Evolutionary conservation across 345 rosid genomes (phyloP).

Genomic region (Eucalyptus globulus): DNA sequence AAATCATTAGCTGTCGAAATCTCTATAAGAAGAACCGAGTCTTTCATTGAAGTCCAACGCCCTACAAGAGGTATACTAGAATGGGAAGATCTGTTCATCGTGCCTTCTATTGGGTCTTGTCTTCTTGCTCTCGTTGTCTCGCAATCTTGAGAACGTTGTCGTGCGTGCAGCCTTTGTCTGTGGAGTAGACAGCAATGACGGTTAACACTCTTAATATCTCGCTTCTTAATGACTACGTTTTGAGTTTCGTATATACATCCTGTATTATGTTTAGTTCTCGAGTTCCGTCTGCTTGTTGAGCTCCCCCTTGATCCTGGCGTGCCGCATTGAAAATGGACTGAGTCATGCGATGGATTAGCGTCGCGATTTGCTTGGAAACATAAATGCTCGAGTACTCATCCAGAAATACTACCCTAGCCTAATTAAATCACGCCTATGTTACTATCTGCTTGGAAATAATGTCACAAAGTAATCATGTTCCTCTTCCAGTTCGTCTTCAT

Average conservation of each 20-base stretch:
- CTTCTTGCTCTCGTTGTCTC: background rate
- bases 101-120: background rate
- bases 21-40: background rate
- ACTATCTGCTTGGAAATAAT: background rate
- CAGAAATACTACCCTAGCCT: background rate
- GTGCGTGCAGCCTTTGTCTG: background rate
- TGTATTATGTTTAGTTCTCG: background rate
- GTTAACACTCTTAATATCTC: background rate
- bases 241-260: background rate
- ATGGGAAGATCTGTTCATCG: background rate
- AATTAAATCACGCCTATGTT: background rate
- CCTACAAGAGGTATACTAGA: background rate
- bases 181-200: background rate
- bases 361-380: background rate
- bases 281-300: background rate
- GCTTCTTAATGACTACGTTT: background rate
- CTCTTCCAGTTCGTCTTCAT: background rate
- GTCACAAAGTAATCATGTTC: background rate
- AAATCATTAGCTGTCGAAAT: background rate
- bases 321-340: background rate
- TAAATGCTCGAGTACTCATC: background rate
- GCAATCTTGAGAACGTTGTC: background rate
- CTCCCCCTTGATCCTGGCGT: fast-evolving
- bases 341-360: background rate
- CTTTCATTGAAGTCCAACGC: background rate